A percentile compares a stretch with the other conserved stretches of the same genome.
phyloP scores from a whole-genome alignment of 2,329 filamentous ascomycete genomes.

The Sordariomycetes sp. region DNA sequence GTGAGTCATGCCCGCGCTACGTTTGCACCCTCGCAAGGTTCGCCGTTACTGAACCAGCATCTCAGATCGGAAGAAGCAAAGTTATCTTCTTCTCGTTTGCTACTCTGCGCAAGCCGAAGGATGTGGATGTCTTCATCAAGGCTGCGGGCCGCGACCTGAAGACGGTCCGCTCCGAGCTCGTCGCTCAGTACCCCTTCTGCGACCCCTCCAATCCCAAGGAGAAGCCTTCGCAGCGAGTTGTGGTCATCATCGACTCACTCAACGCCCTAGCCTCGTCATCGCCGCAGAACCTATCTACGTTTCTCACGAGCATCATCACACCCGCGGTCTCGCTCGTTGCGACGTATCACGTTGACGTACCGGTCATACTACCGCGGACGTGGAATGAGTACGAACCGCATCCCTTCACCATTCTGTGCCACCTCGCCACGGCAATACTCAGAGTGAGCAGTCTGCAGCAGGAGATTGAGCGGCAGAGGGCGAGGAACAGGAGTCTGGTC shows the following conservation, averaged over 20 bases:
- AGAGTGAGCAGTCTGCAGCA: constrained; percentile 66
- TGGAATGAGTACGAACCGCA: constrained; percentile 53
- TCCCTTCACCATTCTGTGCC: constrained; percentile 64
- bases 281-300: constrained; percentile 51
- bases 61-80: constrained; percentile 53
- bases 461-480: constrained; percentile 63
- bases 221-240: constrained; percentile 37
- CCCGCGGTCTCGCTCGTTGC: constrained; percentile 65
- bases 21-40: background rate
- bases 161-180: constrained; percentile 50
- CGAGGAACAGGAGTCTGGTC: constrained; percentile 63
- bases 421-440: constrained; percentile 83
- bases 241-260: constrained; percentile 75
- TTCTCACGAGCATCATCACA: constrained; percentile 60
- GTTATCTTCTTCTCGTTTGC: constrained; percentile 73
- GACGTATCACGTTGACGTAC: constrained; percentile 76
- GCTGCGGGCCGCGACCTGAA: constrained; percentile 50
- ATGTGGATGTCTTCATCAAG: constrained; percentile 59
- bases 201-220: constrained; percentile 25
- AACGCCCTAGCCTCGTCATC: constrained; percentile 51
- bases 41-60: too few relatives aligned
- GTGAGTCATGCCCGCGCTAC: constrained; percentile 29
- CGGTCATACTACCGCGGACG: constrained; percentile 36
- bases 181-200: constrained; percentile 34
- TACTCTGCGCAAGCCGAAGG: constrained; percentile 54